Evolutionary conservation across 768 basidiomycete genomes (phyloP), one percentile per base, ranked within the genome.

Genomic region (Mycena chlorophos): DNA sequence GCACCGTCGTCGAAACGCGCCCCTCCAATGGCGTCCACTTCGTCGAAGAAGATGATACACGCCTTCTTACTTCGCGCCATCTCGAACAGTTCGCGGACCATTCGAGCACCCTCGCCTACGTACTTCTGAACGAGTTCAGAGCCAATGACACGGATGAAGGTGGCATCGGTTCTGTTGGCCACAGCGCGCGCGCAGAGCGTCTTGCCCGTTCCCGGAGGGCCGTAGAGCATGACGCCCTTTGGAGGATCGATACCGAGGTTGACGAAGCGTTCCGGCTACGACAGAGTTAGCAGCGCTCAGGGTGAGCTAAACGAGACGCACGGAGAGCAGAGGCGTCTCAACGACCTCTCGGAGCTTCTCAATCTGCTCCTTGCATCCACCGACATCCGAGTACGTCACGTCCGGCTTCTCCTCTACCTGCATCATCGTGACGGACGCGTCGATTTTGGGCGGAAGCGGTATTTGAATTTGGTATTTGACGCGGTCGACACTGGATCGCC

Each of bases 61-160:
- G 97, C 97, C 73, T 98, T 98, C 78, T 98, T 98, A 62, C 88
- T 88, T 59, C 97, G 83, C 27, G 97, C 97, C 96, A 98, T 98
- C 74, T 98, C 97, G 72, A 99, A 99, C 55, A 98, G 77, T 68
- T 98, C 97, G 46, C 97, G 87, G 17, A 99, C 95, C 97, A 98
- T 98, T 56, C 97, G 81, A 5, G 97, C 97, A 57, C 97, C 97
- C 73, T 99, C 97, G 45, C 97, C 97, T 48, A 99, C 97, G 69
- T 99, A 99, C 71, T 99, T 99, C 73, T 99, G 97, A n/a, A 99
- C 97, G 16, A 99, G 81, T 71, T 99, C 97, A 13, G 96, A 98
- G 14, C 97, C 97, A 67, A 98, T 98, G 51, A 99, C 97, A 64
- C 97, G 91, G 69, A 99, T 99, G 69, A 99, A 99, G 0, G 97